phyloP scores from a whole-genome alignment of 2,329 filamentous ascomycete species.

The Ceratocystis smalleyi region DNA sequence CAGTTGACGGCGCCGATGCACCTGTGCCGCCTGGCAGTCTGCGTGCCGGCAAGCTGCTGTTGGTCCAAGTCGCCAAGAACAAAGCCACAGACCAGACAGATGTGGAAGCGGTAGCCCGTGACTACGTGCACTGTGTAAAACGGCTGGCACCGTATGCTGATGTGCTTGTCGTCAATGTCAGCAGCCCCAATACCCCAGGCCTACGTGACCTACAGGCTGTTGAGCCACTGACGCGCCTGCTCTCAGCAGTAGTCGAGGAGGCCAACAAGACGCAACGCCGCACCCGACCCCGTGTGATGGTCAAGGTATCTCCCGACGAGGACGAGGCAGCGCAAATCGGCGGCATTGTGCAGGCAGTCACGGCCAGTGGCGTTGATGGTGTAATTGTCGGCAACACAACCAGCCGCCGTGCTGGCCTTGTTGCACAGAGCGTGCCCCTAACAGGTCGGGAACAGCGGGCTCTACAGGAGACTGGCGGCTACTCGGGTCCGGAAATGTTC shows the following conservation, averaged over 20 bases:
- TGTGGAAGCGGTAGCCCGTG: constrained; percentile 61
- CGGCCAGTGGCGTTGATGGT: constrained; percentile 73
- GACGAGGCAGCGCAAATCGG: constrained; percentile 70
- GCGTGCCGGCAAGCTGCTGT: constrained; percentile 56
- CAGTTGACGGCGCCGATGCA: constrained; percentile 32
- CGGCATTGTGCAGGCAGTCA: constrained; percentile 77
- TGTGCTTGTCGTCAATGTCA: constrained; percentile 95
- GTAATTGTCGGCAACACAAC: constrained; percentile 97
- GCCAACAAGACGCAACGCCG: constrained; percentile 54
- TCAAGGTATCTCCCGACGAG: constrained; percentile 95
- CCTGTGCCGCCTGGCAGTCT: constrained; percentile 73
- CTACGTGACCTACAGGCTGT: constrained; percentile 73
- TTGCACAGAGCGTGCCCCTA: constrained; percentile 52
- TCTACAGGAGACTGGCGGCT: constrained; percentile 67
- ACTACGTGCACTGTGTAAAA: constrained; percentile 81
- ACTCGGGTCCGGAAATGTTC: constrained; percentile 82
- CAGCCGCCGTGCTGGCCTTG: constrained; percentile 52
- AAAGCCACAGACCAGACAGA: constrained; percentile 78
- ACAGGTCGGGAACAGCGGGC: constrained; percentile 49
- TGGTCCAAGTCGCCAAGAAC: constrained; percentile 94
- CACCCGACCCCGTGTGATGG: constrained; percentile 65
- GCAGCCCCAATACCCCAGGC: constrained; percentile 88
- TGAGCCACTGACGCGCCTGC: constrained; percentile 64
- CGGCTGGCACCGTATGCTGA: constrained; percentile 77
- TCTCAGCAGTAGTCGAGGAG: constrained; percentile 68